These are phyloP conservation scores for Tubosaeta sp. DNA, from an alignment of 768 basidiomycete genomes.

Conservation along the genomic window DNA sequence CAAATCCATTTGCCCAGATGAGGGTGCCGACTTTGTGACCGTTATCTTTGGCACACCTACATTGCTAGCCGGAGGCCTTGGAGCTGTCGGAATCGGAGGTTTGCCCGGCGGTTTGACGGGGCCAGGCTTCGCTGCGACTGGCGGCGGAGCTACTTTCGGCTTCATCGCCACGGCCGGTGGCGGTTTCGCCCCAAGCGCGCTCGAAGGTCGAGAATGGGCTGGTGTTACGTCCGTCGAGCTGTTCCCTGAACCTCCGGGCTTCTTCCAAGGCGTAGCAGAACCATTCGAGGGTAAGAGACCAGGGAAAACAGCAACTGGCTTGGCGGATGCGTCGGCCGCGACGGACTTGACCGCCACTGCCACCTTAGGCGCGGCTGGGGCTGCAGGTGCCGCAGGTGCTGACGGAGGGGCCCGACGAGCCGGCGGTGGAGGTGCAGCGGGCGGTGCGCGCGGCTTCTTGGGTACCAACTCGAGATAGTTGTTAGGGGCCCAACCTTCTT, in stretches of 20 bases:
- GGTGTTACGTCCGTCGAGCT: slow-evolving; percentile 38
- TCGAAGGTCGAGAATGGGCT: slow-evolving; percentile 47
- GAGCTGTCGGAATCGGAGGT: slow-evolving; percentile 58
- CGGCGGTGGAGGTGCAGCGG: slow-evolving; percentile 71
- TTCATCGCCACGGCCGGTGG: slow-evolving; percentile 62
- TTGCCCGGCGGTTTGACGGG: slow-evolving; percentile 49
- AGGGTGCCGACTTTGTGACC: slow-evolving; percentile 39
- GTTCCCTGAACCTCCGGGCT: slow-evolving; percentile 34
- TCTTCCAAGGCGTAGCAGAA: slow-evolving; percentile 73
- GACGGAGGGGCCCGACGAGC: slow-evolving; percentile 42
- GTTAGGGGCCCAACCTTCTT: slow-evolving; percentile 93
- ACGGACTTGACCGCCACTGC: slow-evolving; percentile 40
- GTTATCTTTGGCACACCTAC: slow-evolving; percentile 37
- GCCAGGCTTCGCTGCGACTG: slow-evolving; percentile 51
- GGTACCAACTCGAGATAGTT: slow-evolving; percentile 86
- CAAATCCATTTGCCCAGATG: slow-evolving; percentile 69
- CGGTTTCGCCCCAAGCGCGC: slow-evolving; percentile 45
- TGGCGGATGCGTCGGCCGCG: slow-evolving; percentile 58
- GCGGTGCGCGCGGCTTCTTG: slow-evolving; percentile 56
- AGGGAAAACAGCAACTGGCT: slow-evolving; percentile 79
- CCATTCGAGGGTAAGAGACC: slow-evolving; percentile 69
- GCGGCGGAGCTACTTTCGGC: slow-evolving; percentile 59
- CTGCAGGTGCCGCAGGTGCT: slow-evolving; percentile 34
- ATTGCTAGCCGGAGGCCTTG: slow-evolving; percentile 41
- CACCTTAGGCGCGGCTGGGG: slow-evolving; percentile 33